Base-by-base conservation (phyloP, 2,329 filamentous ascomycete species). In the Phyllosticta citriasiana region DNA sequence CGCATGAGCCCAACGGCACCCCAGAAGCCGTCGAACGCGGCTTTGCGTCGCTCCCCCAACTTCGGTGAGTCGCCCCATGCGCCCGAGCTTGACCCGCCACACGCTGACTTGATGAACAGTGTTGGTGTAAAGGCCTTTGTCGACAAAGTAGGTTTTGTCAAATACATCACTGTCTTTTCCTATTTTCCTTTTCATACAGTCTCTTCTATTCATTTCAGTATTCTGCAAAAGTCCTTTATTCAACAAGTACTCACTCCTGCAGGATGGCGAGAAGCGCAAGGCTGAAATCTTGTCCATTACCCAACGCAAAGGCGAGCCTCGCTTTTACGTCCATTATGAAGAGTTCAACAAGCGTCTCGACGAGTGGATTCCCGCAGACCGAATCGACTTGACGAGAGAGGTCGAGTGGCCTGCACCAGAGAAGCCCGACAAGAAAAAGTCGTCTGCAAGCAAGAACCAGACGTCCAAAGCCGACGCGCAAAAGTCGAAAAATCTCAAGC, bases 321-420 rank as follows among this genome's bases (percentile, higher is more conserved):
- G 89, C 60, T 97, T 93, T 71, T 97, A 97, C 75, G 95, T 96
- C 69, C 96, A 97, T 74, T 97, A 97, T 73, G 91, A 96, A 71
- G 95, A 96, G 70, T 97, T 97, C 83, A 97, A 97, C 77, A 97
- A 97, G 69, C 84, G 85, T 79, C 78, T 87, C 33, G 84, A 87
- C 67, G 94, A 99, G 79, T 99, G 94, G 94, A 87, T 99, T 9
- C 82, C 88, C 1, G 83, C 88, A 30, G 81, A 84, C 40, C 84
- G 94, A 40, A 90, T 99, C 66, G 91, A 97, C 72, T 87, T 99
- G 62, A 80, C 83, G 1, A 87, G 91, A 66, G 92, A 97, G 68
- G 94, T 99, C 60, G 94, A 99, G 77, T 99, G 94, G 92, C 94
- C 94, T 22, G 88, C 86, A 63, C 90, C 91, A 9, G 92, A 96